These are phyloP conservation scores for Pyrenochaeta sp. DNA, from an alignment of 2,329 filamentous ascomycete species.

Conservation along the genomic window DNA sequence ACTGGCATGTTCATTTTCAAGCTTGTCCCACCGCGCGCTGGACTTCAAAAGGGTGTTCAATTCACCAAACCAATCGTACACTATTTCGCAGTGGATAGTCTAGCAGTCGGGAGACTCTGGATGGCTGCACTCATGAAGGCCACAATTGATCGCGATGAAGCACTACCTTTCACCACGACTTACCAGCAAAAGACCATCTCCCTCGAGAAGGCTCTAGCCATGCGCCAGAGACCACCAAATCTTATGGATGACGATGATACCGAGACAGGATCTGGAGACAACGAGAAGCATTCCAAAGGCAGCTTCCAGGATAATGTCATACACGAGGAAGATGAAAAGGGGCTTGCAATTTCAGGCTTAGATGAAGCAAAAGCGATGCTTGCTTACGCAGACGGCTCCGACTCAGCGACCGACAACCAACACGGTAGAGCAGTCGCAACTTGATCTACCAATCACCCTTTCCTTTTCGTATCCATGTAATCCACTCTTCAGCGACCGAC, in stretches of 20 bases:
- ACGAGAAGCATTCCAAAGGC: slow-evolving; percentile 42
- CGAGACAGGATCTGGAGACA: slow-evolving; percentile 34
- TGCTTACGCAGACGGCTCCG: slow-evolving; percentile 39
- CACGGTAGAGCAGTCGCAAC: slow-evolving; percentile 10
- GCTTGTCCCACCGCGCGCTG: slow-evolving; percentile 86
- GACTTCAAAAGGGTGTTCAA: slow-evolving; percentile 87
- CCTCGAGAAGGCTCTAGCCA: slow-evolving; percentile 82
- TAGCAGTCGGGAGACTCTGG: slow-evolving; percentile 89
- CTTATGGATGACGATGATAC: slow-evolving; percentile 69
- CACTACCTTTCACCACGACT: slow-evolving; percentile 81
- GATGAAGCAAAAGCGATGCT: slow-evolving; percentile 46
- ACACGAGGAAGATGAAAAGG: slow-evolving; percentile 48
- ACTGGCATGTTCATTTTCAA: slow-evolving; percentile 94
- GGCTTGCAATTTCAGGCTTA: slow-evolving; percentile 47
- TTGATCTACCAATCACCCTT: slow-evolving; percentile 9
- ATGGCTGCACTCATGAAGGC: slow-evolving; percentile 99
- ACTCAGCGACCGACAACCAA: slow-evolving; percentile 10
- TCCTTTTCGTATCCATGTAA: too few relatives aligned
- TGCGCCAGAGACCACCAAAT: slow-evolving; percentile 89
- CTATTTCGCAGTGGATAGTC: slow-evolving; percentile 93
- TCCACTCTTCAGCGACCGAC: not conserved
- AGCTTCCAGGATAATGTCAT: slow-evolving; percentile 46
- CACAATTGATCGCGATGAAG: slow-evolving; percentile 89
- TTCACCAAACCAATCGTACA: slow-evolving; percentile 98
- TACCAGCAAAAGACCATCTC: slow-evolving; percentile 98